A percentile compares a stretch with the other conserved stretches of the same genome.
These are phyloP conservation scores for Metarhizium album DNA, from an alignment of 2,329 filamentous ascomycete genomes.

Conservation along the genomic window DNA sequence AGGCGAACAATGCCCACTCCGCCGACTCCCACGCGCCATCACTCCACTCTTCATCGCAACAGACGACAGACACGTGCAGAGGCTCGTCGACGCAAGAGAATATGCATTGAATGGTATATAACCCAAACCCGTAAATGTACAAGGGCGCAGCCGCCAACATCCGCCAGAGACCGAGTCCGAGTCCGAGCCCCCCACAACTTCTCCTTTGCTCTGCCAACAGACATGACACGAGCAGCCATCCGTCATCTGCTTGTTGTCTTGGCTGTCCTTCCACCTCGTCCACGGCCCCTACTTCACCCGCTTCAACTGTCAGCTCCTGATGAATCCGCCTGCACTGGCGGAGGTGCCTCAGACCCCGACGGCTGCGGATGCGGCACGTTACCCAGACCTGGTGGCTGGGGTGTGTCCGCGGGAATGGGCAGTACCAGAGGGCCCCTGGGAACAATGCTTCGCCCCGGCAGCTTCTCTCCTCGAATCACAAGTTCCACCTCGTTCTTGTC, in stretches of 20 bases:
- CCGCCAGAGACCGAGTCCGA: not conserved
- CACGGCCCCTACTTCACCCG: not conserved
- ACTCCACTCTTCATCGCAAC: not conserved
- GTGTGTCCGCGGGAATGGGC: constrained; percentile 25
- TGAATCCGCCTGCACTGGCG: constrained; percentile 21
- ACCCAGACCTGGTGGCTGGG: constrained; percentile 23
- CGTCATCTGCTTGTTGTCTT: not conserved
- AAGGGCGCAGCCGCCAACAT: not conserved
- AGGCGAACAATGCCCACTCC: too few relatives aligned
- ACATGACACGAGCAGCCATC: not conserved
- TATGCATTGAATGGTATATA: constrained; percentile 6
- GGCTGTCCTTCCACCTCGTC: not conserved
- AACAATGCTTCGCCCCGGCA: constrained; percentile 52
- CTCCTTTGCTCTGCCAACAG: not conserved
- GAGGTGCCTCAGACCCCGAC: constrained; percentile 19
- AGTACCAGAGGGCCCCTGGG: constrained; percentile 38
- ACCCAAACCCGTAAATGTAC: constrained; percentile 4
- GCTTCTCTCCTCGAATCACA: constrained; percentile 76
- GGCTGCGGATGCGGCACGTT: constrained; percentile 23
- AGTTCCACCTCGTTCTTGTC: constrained; percentile 82
- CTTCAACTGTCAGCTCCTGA: constrained; percentile 15
- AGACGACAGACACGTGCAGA: not conserved
- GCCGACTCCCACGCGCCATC: too few relatives aligned
- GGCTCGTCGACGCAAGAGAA: constrained; percentile 1
- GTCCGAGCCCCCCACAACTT: not conserved